Base-by-base conservation (phyloP, 2,329 filamentous ascomycete genomes). In the Uncinocarpus reesii region DNA sequence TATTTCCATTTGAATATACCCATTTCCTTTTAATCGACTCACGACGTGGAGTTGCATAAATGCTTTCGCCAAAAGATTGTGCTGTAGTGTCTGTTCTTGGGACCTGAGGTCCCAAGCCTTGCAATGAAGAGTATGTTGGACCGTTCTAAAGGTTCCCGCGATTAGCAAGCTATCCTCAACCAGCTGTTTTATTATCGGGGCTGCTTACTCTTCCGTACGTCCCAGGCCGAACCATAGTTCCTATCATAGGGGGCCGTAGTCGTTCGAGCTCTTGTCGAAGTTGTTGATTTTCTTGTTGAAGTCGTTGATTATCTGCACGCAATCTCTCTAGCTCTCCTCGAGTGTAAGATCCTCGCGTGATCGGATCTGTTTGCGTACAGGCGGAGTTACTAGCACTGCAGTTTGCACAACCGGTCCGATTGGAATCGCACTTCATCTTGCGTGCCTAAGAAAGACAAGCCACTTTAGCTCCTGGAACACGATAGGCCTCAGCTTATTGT, bases 281-380 rank as follows among this genome's bases (percentile, higher is more conserved):
- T 2, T 28, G 23, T 8, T 46, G 31, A 11, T 56, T 58, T 13
- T 55, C 46, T 3, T 28, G 15, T 4, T 41, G 40, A 20, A 60
- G 52, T 1, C n/a, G 16, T 10, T 32, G 26, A 35, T 41, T 45
- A 1, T 50, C 47, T 28, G 23, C 35, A 13, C 47, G 42, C 18
- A 53, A 35, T 7, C 44, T 42, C 10, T 47, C 43, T 6, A 52
- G 16, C 26, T 52, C 54, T 24, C 61, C 60, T 13, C 60, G 61
- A 2, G 44, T 42, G 23, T 45, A 47, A 1, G 56, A 55, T 18
- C 52, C 43, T 2, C 53, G 54, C 5, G 56, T 58, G 15, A 58
- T 53, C 6, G 50, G 55, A 41, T 62, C 56, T n/a, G 60, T 60
- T 4, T 55, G 49, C 3, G 44, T 50, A 42, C 62, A 64, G 1